Evolutionary conservation across 1,139 yeast genomes (phyloP).

Genomic region (Geotrichum histeridarum): DNA sequence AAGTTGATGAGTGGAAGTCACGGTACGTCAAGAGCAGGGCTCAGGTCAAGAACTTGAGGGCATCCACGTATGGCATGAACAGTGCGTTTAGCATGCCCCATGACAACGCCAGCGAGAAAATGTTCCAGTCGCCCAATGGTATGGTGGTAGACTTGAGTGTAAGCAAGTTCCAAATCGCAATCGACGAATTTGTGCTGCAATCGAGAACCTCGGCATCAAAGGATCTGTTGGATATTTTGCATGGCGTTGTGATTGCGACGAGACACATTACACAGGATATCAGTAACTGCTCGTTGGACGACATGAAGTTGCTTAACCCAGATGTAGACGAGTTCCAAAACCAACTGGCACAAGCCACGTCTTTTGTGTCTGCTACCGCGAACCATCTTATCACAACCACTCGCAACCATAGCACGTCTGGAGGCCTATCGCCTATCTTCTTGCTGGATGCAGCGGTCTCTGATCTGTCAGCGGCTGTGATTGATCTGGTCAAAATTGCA

Average conservation of each 20-base stretch:
- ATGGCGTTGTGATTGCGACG: constrained; percentile 36
- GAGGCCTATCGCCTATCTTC: constrained; percentile 61
- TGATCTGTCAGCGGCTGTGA: constrained; percentile 67
- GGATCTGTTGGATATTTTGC: constrained; percentile 32
- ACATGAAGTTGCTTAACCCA: constrained; percentile 6
- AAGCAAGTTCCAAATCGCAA: constrained; percentile 33
- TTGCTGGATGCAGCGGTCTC: constrained; percentile 74
- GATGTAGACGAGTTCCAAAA: constrained; percentile 24
- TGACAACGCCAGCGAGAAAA: constrained; percentile 7
- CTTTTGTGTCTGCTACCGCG: constrained; percentile 61
- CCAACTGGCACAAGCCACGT: constrained; percentile 31
- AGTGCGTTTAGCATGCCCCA: constrained; percentile 9
- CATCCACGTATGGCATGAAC: constrained; percentile 28
- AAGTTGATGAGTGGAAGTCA: constrained; percentile 38
- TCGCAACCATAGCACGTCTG: constrained; percentile 66
- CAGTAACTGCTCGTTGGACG: constrained; percentile 35
- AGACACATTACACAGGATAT: constrained; percentile 38
- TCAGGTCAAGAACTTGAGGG: constrained; percentile 31
- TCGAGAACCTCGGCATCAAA: constrained; percentile 27
- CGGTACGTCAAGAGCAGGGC: constrained; percentile 35
- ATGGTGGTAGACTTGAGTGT: constrained; percentile 28
- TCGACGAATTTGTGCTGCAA: constrained; percentile 35
- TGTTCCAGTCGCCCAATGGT: constrained; percentile 24
- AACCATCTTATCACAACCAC: constrained; percentile 75
- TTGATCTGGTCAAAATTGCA: constrained; percentile 59